Evolutionary conservation across 202 grass and related monocot species (phyloP).

Genomic region (Alloteropsis angusta): DNA sequence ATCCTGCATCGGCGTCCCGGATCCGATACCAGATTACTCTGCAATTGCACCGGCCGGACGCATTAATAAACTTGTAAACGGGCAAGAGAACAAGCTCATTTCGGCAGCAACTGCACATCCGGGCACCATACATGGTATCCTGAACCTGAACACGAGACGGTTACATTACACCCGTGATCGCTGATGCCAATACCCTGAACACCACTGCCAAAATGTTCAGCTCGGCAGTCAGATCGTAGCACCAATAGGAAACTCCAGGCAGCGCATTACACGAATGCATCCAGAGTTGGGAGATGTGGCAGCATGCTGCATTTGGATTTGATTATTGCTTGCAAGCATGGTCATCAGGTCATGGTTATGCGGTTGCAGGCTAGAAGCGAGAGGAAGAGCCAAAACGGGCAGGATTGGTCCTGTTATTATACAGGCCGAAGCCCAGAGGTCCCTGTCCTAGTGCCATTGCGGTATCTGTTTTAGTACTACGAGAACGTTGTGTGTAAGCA

Average conservation of each 20-base stretch:
- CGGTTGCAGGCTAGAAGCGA: neutral
- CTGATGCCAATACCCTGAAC: neutral
- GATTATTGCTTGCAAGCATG: neutral
- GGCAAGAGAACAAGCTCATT: neutral
- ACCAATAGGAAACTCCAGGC: neutral
- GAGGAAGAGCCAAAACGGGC: slow-evolving; percentile 2
- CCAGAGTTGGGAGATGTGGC: neutral
- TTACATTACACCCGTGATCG: neutral
- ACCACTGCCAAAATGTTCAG: neutral
- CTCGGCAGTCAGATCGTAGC: neutral
- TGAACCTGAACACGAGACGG: neutral
- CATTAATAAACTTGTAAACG: neutral
- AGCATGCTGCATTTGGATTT: neutral
- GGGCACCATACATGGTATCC: neutral
- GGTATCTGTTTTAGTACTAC: neutral
- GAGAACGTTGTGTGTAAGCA: slow-evolving; percentile 8
- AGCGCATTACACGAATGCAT: neutral
- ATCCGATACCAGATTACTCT: no score
- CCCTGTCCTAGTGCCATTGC: neutral
- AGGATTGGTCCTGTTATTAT: neutral
- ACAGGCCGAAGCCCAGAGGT: neutral
- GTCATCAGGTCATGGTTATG: neutral
- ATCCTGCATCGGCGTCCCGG: neutral
- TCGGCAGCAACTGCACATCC: neutral
- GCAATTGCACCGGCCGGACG: slow-evolving; percentile 9